Evolutionary conservation across 306 rosid species (phyloP).

Genomic region (Trichosanthes truncata): DNA sequence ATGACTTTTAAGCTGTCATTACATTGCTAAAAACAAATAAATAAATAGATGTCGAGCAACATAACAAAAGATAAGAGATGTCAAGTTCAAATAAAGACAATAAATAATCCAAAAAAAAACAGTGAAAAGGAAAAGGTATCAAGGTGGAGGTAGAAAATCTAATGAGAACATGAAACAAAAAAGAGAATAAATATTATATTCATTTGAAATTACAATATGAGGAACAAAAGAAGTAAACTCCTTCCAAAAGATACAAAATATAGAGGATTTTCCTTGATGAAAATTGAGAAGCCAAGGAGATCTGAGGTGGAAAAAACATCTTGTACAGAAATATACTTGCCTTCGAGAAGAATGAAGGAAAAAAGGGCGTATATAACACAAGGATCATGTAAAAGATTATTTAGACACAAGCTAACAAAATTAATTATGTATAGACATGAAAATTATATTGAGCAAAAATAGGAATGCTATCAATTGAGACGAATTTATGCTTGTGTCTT

Average conservation of each 20-base stretch:
- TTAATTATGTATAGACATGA: neutral
- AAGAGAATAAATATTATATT: neutral
- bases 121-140: neutral
- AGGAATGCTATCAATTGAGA: neutral
- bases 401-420: neutral
- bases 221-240: neutral
- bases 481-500: conserved; percentile 5
- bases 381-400: neutral
- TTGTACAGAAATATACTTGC: neutral
- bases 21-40: neutral
- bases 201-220: neutral
- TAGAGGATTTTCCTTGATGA: neutral
- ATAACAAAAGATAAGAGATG: neutral
- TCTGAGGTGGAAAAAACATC: neutral
- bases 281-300: neutral
- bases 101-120: neutral
- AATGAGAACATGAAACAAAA: neutral
- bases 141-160: neutral
- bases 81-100: neutral
- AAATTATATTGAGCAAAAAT: neutral
- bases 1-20: conserved; percentile 10
- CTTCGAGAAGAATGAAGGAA: neutral
- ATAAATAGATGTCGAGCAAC: neutral
- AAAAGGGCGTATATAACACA: neutral
- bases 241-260: neutral